phyloP scores from a whole-genome alignment of 768 basidiomycete species.

The Suillus hirtellus region DNA sequence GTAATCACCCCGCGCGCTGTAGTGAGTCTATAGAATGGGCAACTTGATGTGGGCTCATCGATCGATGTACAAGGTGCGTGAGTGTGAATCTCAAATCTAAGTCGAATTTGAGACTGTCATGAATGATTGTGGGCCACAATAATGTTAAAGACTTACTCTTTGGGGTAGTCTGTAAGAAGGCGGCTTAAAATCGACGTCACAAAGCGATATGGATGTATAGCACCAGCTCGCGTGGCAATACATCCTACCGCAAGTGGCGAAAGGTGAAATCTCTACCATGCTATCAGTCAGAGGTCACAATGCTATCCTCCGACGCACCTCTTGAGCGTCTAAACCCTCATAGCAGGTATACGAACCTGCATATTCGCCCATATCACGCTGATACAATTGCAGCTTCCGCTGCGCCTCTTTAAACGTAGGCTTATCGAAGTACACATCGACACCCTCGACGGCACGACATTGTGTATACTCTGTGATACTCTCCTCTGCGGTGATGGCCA shows the following conservation, averaged over 20 bases:
- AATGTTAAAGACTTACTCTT: conserved; percentile 28
- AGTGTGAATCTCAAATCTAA: conserved; percentile 44
- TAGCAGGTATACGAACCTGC: conserved; percentile 29
- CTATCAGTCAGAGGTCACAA: conserved; percentile 3
- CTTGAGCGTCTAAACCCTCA: conserved; percentile 34
- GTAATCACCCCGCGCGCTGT: conserved; percentile 44
- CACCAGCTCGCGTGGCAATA: conserved; percentile 55
- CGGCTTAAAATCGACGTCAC: conserved; percentile 59
- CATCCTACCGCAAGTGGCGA: conserved; percentile 48
- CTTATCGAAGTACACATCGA: conserved; percentile 36
- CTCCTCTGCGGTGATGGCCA: conserved; percentile 32
- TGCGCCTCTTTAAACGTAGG: conserved; percentile 40
- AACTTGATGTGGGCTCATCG: conserved; percentile 22
- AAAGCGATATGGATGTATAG: conserved; percentile 69
- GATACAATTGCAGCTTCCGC: conserved; percentile 44
- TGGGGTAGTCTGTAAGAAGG: conserved; percentile 49
- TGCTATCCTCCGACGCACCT: conserved; percentile 28
- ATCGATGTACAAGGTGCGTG: conserved; percentile 43
- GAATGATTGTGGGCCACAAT: conserved; percentile 15
- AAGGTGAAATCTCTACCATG: conserved; percentile 50
- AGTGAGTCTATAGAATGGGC: conserved; percentile 37
- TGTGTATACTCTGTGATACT: conserved; percentile 21
- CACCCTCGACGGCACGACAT: conserved; percentile 34
- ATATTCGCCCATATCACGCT: conserved; percentile 52
- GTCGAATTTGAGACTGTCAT: background rate